Evolutionary conservation across 2,329 filamentous ascomycete genomes (phyloP).

Genomic region (Venturia asperata): DNA sequence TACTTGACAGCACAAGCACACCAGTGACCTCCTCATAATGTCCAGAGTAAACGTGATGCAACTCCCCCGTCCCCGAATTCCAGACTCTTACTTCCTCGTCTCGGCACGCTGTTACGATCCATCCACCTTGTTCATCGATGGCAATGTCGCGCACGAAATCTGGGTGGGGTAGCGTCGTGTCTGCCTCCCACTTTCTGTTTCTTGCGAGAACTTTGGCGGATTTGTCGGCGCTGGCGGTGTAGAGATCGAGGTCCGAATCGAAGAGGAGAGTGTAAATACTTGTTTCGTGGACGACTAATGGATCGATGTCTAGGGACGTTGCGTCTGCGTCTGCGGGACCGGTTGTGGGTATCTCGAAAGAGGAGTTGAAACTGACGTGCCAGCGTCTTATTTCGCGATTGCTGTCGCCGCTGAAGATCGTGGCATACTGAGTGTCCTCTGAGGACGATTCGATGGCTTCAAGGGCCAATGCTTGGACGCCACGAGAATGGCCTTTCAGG

Average conservation of each 20-base stretch:
- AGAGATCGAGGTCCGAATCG: conserved; percentile 66
- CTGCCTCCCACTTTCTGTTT: conserved; percentile 58
- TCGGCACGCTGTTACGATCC: conserved; percentile 80
- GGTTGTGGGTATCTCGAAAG: conserved; percentile 44
- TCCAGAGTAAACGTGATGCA: conserved; percentile 68
- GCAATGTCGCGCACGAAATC: conserved; percentile 84
- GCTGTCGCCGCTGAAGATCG: conserved; percentile 66
- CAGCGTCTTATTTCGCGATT: conserved; percentile 64
- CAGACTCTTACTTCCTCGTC: conserved; percentile 90
- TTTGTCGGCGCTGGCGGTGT: conserved; percentile 90
- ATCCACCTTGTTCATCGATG: conserved; percentile 60
- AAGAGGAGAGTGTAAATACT: conserved; percentile 78
- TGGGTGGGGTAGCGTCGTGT: conserved; percentile 69
- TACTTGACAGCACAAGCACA: conserved; percentile 52
- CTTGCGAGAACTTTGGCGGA: conserved; percentile 73
- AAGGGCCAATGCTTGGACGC: conserved; percentile 69
- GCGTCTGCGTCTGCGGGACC: conserved; percentile 16
- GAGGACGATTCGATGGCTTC: conserved; percentile 54
- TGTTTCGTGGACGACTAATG: conserved; percentile 78
- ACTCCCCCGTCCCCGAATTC: conserved; percentile 64
- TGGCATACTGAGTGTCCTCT: conserved; percentile 23
- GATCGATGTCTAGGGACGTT: conserved; percentile 38
- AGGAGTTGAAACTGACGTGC: conserved; percentile 50
- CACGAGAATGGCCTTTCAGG: conserved; percentile 70
- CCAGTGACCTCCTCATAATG: conserved; percentile 93